phyloP scores from a whole-genome alignment of 768 basidiomycete species.

The Hortiboletus campestris region DNA sequence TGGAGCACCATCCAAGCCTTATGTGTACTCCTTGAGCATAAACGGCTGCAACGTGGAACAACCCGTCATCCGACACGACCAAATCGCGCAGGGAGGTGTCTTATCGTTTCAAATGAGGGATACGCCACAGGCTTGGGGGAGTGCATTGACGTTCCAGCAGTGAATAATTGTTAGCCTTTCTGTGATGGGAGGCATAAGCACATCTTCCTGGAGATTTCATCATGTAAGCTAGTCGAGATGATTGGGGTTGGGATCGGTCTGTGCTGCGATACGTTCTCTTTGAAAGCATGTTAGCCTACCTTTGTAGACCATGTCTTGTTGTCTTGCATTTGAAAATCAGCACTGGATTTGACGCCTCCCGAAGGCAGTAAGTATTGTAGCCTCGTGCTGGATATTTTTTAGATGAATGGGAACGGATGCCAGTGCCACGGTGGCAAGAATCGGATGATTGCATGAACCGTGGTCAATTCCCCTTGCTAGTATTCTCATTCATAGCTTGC shows the following conservation, averaged over 20 bases:
- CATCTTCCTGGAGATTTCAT: background rate
- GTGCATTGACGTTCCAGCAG: background rate
- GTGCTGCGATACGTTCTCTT: background rate
- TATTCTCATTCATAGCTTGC: too few species aligned
- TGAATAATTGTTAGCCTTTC: background rate
- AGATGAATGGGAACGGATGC: too few species aligned
- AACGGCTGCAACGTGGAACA: slow-evolving; percentile 44
- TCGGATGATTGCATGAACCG: too few species aligned
- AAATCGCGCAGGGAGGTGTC: slow-evolving; percentile 55
- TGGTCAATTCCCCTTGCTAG: too few species aligned
- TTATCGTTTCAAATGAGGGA: slow-evolving; percentile 67
- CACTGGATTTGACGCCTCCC: too few species aligned
- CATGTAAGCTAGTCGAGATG: too few species aligned
- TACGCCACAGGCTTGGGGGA: slow-evolving; percentile 44
- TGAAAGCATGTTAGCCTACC: background rate
- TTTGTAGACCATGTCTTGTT: too few species aligned
- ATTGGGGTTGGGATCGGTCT: background rate
- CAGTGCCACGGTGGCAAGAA: too few species aligned
- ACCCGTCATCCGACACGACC: slow-evolving; percentile 59
- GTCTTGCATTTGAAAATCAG: too few species aligned
- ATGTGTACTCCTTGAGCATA: slow-evolving; percentile 57
- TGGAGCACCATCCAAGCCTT: slow-evolving; percentile 59
- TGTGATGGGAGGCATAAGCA: background rate
- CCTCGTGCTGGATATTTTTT: too few species aligned
- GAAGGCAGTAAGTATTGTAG: too few species aligned